These are phyloP conservation scores for Wickerhamiella parazyma DNA, from an alignment of 805 yeast genomes.

Conservation along the genomic window DNA sequence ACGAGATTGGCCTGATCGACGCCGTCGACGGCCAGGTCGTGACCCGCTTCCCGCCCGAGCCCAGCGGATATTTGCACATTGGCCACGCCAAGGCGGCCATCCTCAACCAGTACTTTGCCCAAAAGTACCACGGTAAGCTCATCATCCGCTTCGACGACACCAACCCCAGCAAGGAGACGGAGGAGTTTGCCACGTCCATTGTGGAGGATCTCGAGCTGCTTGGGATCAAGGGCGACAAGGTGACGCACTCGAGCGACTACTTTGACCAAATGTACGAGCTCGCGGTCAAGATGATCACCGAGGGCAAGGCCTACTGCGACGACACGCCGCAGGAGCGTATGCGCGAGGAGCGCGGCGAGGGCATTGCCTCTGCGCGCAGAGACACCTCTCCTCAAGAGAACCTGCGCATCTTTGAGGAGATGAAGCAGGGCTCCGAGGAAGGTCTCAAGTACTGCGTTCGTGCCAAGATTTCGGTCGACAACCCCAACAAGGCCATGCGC, in stretches of 20 bases:
- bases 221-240: constrained; percentile 75
- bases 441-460: constrained; percentile 89
- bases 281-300: constrained; percentile 78
- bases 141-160: constrained; percentile 97
- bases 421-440: constrained; percentile 86
- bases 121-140: constrained; percentile 88
- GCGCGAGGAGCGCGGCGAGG: constrained; percentile 99
- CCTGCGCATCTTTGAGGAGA: constrained; percentile 73
- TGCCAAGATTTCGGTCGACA: constrained; percentile 89
- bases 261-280: constrained; percentile 81
- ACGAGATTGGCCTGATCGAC: constrained; percentile 80
- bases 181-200: constrained; percentile 86
- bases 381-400: constrained; percentile 89
- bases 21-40: constrained; percentile 93
- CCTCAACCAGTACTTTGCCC: constrained; percentile 91
- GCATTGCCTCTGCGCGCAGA: constrained; percentile 83
- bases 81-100: constrained; percentile 99
- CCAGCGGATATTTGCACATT: constrained; percentile 96
- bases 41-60: constrained; percentile 99
- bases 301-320: constrained; percentile 94
- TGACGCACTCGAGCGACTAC: constrained; percentile 88
- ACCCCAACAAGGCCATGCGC: constrained; percentile 86
- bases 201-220: constrained; percentile 79
- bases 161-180: constrained; percentile 92
- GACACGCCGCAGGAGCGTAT: constrained; percentile 87